Evolutionary conservation across 192 early-diverging fungal genomes (phyloP), one percentile per base, ranked within the genome.

Genomic region (Paraglomus brasilianum): DNA sequence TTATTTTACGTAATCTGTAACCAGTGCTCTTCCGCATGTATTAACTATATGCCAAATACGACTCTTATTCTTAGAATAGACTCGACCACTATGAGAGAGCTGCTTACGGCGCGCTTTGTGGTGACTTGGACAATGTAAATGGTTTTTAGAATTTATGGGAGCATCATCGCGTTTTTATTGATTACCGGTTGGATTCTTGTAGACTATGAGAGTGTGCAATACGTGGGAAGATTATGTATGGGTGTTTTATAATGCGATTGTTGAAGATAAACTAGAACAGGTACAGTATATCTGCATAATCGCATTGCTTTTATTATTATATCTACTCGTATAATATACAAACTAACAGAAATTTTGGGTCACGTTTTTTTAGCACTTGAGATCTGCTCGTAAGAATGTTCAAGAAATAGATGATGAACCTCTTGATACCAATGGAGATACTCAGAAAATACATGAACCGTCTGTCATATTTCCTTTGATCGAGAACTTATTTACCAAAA

Each of bases 201-300:
- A 90, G 86, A 84, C 83, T 15, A 39, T 87, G 13, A 78, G 86
- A 36, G 93, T 90, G 4, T 93, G 93, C 70, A 80, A 82, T 41
- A 82, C 78, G 9, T 96, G 95, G 95, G 93, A 95, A 74, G 95
- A 96, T 74, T 73, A 86, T 66, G 66, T 95, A 15, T 96, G 95
- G 95, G 86, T 81, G 1, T 86, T 90, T 43, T 93, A 89, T 53
- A 89, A 86, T 71, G 79, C 88, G 0, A 74, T 93, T 45, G 74
- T 93, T 8, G 92, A 96, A 63, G 51, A 66, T 22, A 71, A 79
- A 52, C 70, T 89, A 9, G 86, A 87, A 22, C 66, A 81, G 65
- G 68, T 56, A n/a, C n/a, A n/a, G n/a, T 64, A 65, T 63, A 36
- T 58, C 45, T 46, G 41, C 22, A 42, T 73, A 50, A 21, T 41